Evolutionary conservation across 805 yeast species (phyloP), one percentile per base, ranked within the genome.

Genomic region (Wickerhamomyces canadensis): DNA sequence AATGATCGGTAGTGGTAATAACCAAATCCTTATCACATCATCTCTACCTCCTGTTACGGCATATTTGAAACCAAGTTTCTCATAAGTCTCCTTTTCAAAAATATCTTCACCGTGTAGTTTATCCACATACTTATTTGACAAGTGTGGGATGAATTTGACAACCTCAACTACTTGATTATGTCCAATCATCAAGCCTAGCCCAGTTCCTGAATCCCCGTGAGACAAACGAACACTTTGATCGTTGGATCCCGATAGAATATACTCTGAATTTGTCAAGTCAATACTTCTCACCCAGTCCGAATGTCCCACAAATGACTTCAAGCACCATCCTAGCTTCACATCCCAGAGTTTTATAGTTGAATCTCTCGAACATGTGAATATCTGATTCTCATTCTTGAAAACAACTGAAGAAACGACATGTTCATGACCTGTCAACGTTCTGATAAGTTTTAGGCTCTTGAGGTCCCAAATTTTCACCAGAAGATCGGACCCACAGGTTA

Each of bases 131-230:
- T 49, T 45, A 50, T 74, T 70, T 5, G 80, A 62, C 0, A 58
- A 43, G 29, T 53, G 44, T 0, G 95, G 95, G 14, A 88, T 69
- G 44, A 87, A 78, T 29, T 70, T 70, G 9, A 76, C 80, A 27
- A 75, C 71, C 54, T 89, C 97, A 11, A 89, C 71, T 12, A 87
- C 96, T 60, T 86, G 95, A 13, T 71, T 70, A 60, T 89, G 96
- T 0, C 94, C 95, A 16, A 79, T 54, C 54, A 86, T 70, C 31
- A 78, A 62, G 0, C 84, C 75, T 7, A 80, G 57, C 1, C 86
- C 86, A 2, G 78, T 77, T 0, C 89, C 89, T 1, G 82, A 68
- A 17, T 67, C 68, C 44, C 76, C 67, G 58, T 80, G 84, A 0
- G 87, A 72, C 19, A 87, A 58, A 49, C 95, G 62, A 2, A 79